These are phyloP conservation scores for Aureobasidium uvarum DNA, from an alignment of 2,329 filamentous ascomycete species.

Conservation along the genomic window DNA sequence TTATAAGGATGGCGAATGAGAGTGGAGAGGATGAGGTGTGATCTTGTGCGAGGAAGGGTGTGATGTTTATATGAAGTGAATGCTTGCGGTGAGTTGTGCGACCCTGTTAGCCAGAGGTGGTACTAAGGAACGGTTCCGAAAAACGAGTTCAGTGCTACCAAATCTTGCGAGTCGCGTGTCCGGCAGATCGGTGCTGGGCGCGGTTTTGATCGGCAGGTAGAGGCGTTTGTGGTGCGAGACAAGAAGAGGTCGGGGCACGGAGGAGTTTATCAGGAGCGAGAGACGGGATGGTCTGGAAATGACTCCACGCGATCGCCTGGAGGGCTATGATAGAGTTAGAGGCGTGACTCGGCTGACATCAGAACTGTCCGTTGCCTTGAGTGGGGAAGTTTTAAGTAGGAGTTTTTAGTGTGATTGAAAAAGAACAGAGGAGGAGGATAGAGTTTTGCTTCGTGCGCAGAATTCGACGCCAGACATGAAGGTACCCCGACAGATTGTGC, in stretches of 20 bases:
- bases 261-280: slow-evolving; percentile 15
- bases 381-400: slow-evolving; percentile 19
- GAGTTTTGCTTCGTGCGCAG: slow-evolving; percentile 19
- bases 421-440: slow-evolving; percentile 7
- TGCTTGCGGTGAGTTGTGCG: slow-evolving; percentile 26
- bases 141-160: slow-evolving; percentile 26
- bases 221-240: slow-evolving; percentile 24
- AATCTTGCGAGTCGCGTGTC: slow-evolving; percentile 27
- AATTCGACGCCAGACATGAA: slow-evolving; percentile 19
- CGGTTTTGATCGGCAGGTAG: slow-evolving; percentile 17
- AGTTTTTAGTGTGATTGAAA: slow-evolving; percentile 15
- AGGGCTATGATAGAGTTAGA: slow-evolving; percentile 18
- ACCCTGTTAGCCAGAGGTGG: slow-evolving; percentile 24
- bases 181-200: slow-evolving; percentile 24
- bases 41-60: slow-evolving; percentile 1
- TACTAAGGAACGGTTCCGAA: slow-evolving; percentile 24
- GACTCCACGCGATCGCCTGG: slow-evolving; percentile 21
- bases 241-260: slow-evolving; percentile 19
- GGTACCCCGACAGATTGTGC: slow-evolving; percentile 18
- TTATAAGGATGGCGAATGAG: background rate
- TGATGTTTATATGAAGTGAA: slow-evolving; percentile 20
- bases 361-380: slow-evolving; percentile 8
- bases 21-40: slow-evolving; percentile 1
- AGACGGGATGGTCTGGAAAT: slow-evolving; percentile 18
- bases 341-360: slow-evolving; percentile 23